Base-by-base conservation (phyloP, 768 basidiomycete genomes). In the Saitozyma podzolica region DNA sequence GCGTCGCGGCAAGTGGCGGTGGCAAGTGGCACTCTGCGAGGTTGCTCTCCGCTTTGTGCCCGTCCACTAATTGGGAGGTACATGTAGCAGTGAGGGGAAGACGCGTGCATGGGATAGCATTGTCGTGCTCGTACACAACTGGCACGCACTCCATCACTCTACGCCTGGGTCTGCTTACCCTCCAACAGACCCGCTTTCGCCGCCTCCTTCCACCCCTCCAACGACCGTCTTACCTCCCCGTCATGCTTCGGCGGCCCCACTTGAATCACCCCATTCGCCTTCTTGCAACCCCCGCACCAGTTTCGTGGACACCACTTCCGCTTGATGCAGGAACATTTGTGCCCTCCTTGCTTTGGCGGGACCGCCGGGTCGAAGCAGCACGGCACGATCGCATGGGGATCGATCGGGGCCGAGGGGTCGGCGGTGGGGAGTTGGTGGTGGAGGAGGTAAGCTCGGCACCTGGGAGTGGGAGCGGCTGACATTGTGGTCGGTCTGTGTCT, bases 261-360 rank as follows among this genome's bases (percentile, higher is more conserved):
- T 2, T 29, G 29, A 29, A 29, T 5, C 29, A 40, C 59, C 49
- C 62, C 57, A 49, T 43, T 47, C 10, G 57, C 65, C 57, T 52
- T 48, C 57, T 60, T 63, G 42, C 65, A 67, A 29, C 47, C 29
- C 19, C 53, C 65, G 52, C 65, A 67, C 54, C 53, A 63, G 55
- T 67, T 61, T 40, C 39, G 40, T 48, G 50, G 40, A 55, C 65
- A 67, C 50, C 56, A 63, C 16, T 10, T 29, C 11, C 54, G 52
- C 42, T 60, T 63, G 9, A 13, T 57, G 45, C 65, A 67, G 3
- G 14, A 17, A n/a, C 29, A 37, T 41, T 50, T 8, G 39, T 13
- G 16, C 40, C n/a, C 37, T 29, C 56, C 50, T 7, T 51, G 39
- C 9, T 40, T 40, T 8, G 41, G 8, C 3, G 62, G 59, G 14